phyloP scores from a whole-genome alignment of 768 basidiomycete genomes.

The Russula abietina region DNA sequence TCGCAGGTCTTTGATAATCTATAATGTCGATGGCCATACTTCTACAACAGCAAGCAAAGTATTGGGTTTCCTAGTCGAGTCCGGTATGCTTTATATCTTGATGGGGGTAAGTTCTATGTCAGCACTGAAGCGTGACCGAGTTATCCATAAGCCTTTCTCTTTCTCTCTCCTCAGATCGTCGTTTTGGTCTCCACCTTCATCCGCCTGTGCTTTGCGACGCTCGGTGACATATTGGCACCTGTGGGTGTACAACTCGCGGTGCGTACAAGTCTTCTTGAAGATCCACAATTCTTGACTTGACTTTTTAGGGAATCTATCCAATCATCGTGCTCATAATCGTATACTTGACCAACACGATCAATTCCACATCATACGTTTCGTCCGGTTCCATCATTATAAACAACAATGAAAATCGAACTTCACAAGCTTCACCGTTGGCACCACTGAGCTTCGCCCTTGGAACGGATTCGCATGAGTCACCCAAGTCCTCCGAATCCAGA shows the following conservation, averaged over 20 bases:
- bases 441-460: not conserved
- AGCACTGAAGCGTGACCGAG: not conserved
- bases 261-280: not conserved
- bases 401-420: not conserved
- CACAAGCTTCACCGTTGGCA: not conserved
- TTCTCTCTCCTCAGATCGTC: not conserved
- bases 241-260: slow-evolving; percentile 9
- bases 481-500: not conserved
- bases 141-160: not conserved
- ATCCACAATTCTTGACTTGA: not conserved
- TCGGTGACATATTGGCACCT: not conserved
- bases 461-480: not conserved
- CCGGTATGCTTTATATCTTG: slow-evolving; percentile 8
- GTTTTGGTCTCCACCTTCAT: not conserved
- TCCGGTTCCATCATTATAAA: not conserved
- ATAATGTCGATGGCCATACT: not conserved
- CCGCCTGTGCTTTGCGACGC: not conserved
- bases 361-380: not conserved
- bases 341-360: not conserved
- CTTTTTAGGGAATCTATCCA: slow-evolving; percentile 11
- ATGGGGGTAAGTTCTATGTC: not conserved
- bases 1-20: not conserved
- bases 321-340: slow-evolving; percentile 6
- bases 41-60: not conserved
- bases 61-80: slow-evolving; percentile 5